Evolutionary conservation across 2,329 filamentous ascomycete genomes (phyloP).

Genomic region (Calonectria pseudoreteaudii): DNA sequence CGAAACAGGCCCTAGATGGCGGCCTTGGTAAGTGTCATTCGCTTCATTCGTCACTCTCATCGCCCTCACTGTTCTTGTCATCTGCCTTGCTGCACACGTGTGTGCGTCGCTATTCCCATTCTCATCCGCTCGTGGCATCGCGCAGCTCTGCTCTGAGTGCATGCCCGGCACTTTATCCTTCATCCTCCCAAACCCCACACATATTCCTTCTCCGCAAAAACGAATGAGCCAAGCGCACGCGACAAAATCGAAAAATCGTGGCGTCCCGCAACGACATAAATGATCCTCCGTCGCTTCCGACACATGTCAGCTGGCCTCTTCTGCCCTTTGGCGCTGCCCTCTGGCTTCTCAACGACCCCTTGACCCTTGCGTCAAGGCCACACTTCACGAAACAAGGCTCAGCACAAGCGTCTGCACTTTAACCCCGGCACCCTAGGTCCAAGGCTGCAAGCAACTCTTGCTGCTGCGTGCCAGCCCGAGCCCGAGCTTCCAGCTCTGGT

Average conservation of each 20-base stretch:
- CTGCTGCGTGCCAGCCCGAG: not conserved
- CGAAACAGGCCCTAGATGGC: conserved; percentile 47
- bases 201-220: not conserved
- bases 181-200: conserved; percentile 3
- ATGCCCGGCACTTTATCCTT: not conserved
- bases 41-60: not conserved
- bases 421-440: not conserved
- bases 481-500: not conserved
- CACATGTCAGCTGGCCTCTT: conserved; percentile 28
- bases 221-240: not conserved
- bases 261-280: conserved; percentile 41
- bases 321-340: conserved; percentile 23
- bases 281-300: conserved; percentile 20
- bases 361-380: conserved; percentile 35
- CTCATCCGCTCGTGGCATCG: not conserved
- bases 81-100: conserved; percentile 4
- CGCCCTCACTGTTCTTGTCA: not conserved
- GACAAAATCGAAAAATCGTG: conserved; percentile 14
- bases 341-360: conserved; percentile 20
- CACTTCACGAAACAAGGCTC: not conserved
- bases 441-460: not conserved
- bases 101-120: not conserved
- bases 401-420: not conserved
- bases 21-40: conserved; percentile 48
- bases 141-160: not conserved